Evolutionary conservation across 495 filamentous ascomycete genomes (phyloP), one percentile per base, ranked within the genome.

Genomic region (Aspergillus indologenus): DNA sequence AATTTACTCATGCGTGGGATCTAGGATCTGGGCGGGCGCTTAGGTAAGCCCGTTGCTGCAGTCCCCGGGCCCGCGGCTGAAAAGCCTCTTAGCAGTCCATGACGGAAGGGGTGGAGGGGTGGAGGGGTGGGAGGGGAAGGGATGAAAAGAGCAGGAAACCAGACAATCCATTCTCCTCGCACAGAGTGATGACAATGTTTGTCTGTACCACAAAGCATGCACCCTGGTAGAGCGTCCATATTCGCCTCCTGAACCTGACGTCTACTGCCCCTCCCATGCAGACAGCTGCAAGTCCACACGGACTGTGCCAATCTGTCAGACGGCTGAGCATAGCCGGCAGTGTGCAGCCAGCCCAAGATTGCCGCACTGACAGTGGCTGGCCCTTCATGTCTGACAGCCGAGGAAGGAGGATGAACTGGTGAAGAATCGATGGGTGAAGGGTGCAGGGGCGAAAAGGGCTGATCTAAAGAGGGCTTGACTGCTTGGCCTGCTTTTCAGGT

Each of bases 51-150:
- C 26, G 50, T 24, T 49, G 51, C 53, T 54, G 42, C 45, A 40
- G 46, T 31, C 45, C 51, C 52, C 45, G 26, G 46, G 21, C 45
- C 51, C 52, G 59, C 50, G 31, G 54, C 53, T 47, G 52, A 42
- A 29, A 49, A 55, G 43, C 26, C 34, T 29, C 52, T 43, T 46
- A 53, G 46, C 26, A 53, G 56, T 47, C 44, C 43, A 74, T 73
- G 72, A 75, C 72, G 72, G 67, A 73, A 75, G 72, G 66, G 70
- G 70, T 64, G n/a, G n/a, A n/a, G n/a, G n/a, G n/a, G n/a, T n/a
- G n/a, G n/a, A n/a, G n/a, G n/a, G n/a, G n/a, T n/a, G n/a, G n/a
- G n/a, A n/a, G n/a, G n/a, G n/a, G n/a, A n/a, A n/a, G n/a, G n/a
- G n/a, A n/a, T n/a, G n/a, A n/a, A n/a, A 61, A 73, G 68, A 40